These are phyloP conservation scores for Torulaspora microellipsoides DNA, from an alignment of 805 yeast species.

Conservation along the genomic window DNA sequence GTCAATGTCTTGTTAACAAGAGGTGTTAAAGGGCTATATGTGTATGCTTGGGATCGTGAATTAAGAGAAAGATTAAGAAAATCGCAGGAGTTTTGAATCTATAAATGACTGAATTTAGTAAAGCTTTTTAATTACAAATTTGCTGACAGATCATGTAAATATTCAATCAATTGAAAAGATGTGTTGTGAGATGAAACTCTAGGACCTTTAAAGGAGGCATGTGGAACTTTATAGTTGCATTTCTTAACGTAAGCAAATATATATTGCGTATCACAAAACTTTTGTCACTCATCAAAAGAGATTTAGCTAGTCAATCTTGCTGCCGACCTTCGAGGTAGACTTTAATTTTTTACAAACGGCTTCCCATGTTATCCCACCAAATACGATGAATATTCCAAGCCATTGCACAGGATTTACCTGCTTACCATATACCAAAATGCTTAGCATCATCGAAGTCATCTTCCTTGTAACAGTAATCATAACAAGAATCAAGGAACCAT, in stretches of 20 bases:
- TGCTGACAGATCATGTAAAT: too few relatives aligned
- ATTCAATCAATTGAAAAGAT: too few relatives aligned
- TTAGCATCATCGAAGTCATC: conserved; percentile 89
- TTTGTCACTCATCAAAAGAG: not conserved
- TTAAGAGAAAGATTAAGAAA: conserved; percentile 34
- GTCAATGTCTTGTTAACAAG: conserved; percentile 44
- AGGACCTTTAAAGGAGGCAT: too few relatives aligned
- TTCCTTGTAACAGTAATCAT: conserved; percentile 96
- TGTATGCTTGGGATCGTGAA: conserved; percentile 41
- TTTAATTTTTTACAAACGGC: conserved; percentile 45
- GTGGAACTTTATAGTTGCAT: too few relatives aligned
- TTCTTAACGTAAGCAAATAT: too few relatives aligned
- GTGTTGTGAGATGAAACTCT: too few relatives aligned
- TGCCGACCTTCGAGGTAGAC: not conserved
- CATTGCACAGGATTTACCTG: conserved; percentile 59
- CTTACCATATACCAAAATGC: conserved; percentile 88
- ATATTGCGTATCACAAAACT: not conserved
- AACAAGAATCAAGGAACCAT: conserved; percentile 79
- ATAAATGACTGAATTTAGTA: not conserved
- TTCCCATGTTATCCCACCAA: conserved; percentile 81
- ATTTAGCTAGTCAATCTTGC: not conserved
- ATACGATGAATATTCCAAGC: conserved; percentile 74
- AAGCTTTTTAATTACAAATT: too few relatives aligned
- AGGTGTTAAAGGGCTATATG: conserved; percentile 42
- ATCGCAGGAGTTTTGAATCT: conserved; percentile 7